phyloP scores from a whole-genome alignment of 2,329 filamentous ascomycete species.

The Paecilomyces variotii region DNA sequence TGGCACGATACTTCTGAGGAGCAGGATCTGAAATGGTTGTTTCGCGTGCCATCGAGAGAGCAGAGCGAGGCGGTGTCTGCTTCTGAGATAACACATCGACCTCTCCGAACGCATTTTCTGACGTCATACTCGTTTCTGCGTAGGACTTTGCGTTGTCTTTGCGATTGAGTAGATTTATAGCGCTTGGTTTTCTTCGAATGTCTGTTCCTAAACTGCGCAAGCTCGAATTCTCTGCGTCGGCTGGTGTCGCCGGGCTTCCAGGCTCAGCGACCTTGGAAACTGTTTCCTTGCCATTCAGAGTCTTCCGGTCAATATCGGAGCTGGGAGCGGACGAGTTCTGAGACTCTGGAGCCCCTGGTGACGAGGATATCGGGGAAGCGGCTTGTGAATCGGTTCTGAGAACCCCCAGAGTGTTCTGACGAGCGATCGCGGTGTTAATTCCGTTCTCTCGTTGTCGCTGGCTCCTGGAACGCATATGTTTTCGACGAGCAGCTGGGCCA shows the following conservation, averaged over 20 bases:
- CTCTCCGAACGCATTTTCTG: slow-evolving; percentile 57
- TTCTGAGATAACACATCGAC: slow-evolving; percentile 47
- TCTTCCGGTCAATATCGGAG: slow-evolving; percentile 26
- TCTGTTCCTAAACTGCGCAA: slow-evolving; percentile 18
- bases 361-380: slow-evolving; percentile 29
- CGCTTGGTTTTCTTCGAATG: slow-evolving; percentile 42
- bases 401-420: slow-evolving; percentile 14
- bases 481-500: slow-evolving; percentile 41
- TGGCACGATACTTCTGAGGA: slow-evolving; percentile 47
- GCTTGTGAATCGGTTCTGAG: slow-evolving; percentile 18
- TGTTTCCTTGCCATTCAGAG: slow-evolving; percentile 13
- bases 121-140: slow-evolving; percentile 58
- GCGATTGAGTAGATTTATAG: slow-evolving; percentile 53
- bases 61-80: slow-evolving; percentile 27
- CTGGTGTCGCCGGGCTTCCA: slow-evolving; percentile 22
- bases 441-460: slow-evolving; percentile 29
- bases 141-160: slow-evolving; percentile 52
- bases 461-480: slow-evolving; percentile 30
- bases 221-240: slow-evolving; percentile 21
- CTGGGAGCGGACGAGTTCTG: slow-evolving; percentile 24
- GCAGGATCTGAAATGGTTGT: slow-evolving; percentile 16
- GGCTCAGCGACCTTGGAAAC: slow-evolving; percentile 15
- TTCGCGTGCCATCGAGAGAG: slow-evolving; percentile 29
- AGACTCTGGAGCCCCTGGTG: slow-evolving; percentile 24
- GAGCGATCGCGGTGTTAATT: slow-evolving; percentile 8